A percentile compares a stretch with the other conserved stretches of the same genome.
These are phyloP conservation scores for Saccharomycopsis fibuligera DNA, from an alignment of 805 yeast species.

Conservation along the genomic window DNA sequence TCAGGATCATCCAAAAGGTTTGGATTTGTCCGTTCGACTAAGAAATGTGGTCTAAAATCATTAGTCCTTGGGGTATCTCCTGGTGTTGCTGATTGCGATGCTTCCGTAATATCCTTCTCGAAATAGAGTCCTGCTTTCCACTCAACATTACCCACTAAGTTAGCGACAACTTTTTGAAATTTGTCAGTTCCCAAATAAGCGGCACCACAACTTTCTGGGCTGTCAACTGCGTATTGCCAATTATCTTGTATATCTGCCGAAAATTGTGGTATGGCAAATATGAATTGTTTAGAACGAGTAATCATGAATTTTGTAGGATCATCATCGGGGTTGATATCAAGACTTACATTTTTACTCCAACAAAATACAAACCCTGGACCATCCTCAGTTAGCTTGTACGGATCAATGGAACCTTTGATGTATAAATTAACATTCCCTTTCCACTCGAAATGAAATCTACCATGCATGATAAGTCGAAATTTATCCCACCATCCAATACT, in stretches of 20 bases:
- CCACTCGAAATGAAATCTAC: conserved; percentile 42
- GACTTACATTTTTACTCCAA: conserved; percentile 50
- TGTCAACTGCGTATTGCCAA: conserved; percentile 3
- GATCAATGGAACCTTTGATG: conserved; percentile 54
- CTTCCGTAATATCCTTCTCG: conserved; percentile 45
- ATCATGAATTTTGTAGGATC: conserved; percentile 44
- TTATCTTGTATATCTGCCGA: not conserved
- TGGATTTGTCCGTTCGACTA: conserved; percentile 56
- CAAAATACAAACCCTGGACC: conserved; percentile 60
- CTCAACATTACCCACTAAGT: conserved; percentile 57
- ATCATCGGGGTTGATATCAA: conserved; percentile 45
- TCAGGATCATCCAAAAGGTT: conserved; percentile 33
- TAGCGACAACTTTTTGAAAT: conserved; percentile 44
- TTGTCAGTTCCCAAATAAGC: not conserved
- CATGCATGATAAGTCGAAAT: conserved; percentile 48
- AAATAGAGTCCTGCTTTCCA: conserved; percentile 75
- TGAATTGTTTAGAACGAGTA: conserved; percentile 50
- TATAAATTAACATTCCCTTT: conserved; percentile 45
- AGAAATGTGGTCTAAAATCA: conserved; percentile 56
- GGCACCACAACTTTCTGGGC: not conserved
- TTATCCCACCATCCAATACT: conserved; percentile 73
- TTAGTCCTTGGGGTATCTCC: conserved; percentile 38
- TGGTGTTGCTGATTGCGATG: conserved; percentile 24
- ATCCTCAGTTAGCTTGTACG: conserved; percentile 50
- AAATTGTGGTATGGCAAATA: conserved; percentile 50